Base-by-base conservation (phyloP, 768 basidiomycete genomes). In the Rossbeevera mucosa region DNA sequence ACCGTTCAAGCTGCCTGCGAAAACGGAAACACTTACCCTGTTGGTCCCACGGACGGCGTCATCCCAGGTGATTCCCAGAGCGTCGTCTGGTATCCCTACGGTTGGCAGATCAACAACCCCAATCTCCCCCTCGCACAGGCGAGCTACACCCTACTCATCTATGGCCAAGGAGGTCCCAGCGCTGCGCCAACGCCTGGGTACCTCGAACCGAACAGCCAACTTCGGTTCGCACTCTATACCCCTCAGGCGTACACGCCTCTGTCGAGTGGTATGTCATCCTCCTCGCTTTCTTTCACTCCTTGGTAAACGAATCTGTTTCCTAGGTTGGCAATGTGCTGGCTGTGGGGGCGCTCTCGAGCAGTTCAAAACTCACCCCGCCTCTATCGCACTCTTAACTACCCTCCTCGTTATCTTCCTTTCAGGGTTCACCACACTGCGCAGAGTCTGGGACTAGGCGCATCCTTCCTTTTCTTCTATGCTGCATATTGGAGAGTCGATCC, bases 11-110 rank as follows among this genome's bases (percentile, higher is more conserved):
- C 86, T 42, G 75, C 80, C 47, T 84, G 83, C 61, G 76, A 78
- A 13, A 87, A 86, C 61, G 82, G 83, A 4, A 79, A 81, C 66
- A 86, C 85, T 18, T 88, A 85, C 61, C 78, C 82, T 1, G 74
- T 88, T 7, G 84, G 83, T 0, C 79, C 82, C 2, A 73, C 80
- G 12, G 60, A 80, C 56, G 78, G 80, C 25, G 66, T 77, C 54
- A 73, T 85, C 12, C 65, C 77, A 0, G 86, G 82, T 0, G 67
- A 71, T 9, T 73, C 78, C 0, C 81, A 79, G 42, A 68, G 67
- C 48, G 71, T 80, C 13, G 71, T 76, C 1, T 88, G 86, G 86
- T 79, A 82, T 59, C 76, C 80, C 3, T 86, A 75, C 60, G 73
- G 73, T 47, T 84, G 80, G 68, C 78, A 85, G 56, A 57, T 57